phyloP scores from a whole-genome alignment of 345 rosid species.

The Gossypium thurberi region DNA sequence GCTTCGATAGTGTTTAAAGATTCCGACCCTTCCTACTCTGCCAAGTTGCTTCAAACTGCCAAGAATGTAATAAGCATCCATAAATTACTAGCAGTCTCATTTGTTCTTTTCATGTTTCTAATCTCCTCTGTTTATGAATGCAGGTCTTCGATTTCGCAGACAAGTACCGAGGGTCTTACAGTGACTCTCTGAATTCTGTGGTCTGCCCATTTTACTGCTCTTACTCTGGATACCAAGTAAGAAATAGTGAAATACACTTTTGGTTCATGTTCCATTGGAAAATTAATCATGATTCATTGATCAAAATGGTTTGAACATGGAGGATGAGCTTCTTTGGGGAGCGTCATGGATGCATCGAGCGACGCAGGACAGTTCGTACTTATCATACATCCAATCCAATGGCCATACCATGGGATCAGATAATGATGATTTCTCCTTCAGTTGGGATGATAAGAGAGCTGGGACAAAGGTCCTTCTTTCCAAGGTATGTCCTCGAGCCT shows the following conservation, averaged over 20 bases:
- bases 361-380: slow-evolving; percentile 39
- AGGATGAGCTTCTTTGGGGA: slow-evolving; percentile 81
- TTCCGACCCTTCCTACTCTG: slow-evolving; percentile 56
- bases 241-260: background rate
- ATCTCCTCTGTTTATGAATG: slow-evolving; percentile 5
- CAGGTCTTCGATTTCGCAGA: slow-evolving; percentile 71
- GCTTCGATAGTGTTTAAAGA: slow-evolving; percentile 66
- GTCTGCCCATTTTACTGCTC: slow-evolving; percentile 83
- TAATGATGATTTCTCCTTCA: slow-evolving; percentile 56
- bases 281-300: background rate
- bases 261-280: background rate
- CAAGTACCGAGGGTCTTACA: slow-evolving; percentile 57
- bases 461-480: slow-evolving; percentile 68
- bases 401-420: slow-evolving; percentile 58
- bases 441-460: slow-evolving; percentile 73
- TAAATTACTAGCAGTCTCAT: background rate
- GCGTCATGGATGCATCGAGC: slow-evolving; percentile 72
- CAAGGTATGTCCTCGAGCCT: slow-evolving; percentile 29
- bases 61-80: slow-evolving; percentile 26
- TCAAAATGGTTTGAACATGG: background rate
- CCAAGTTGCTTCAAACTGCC: slow-evolving; percentile 47
- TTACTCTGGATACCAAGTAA: slow-evolving; percentile 44
- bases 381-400: slow-evolving; percentile 51
- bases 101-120: background rate
- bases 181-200: slow-evolving; percentile 49